Base-by-base conservation (phyloP, 768 basidiomycete species). In the Boletus barrowsii region DNA sequence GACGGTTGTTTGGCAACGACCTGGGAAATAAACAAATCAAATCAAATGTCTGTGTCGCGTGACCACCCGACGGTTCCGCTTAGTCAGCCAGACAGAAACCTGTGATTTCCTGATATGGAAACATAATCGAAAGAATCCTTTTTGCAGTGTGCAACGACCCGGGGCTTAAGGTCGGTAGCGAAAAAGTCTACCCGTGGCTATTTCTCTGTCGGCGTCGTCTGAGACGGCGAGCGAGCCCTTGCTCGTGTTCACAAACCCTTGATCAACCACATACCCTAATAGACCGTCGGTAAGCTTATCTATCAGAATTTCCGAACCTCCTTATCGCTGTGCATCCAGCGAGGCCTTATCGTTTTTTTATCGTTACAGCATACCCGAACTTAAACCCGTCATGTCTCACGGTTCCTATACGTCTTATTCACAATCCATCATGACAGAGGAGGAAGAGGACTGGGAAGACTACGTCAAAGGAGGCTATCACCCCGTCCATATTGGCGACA, bases 361-460 rank as follows among this genome's bases (percentile, higher is more conserved):
- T 61, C 57, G 54, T 62, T 67, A 67, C 68, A 70, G 68, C 64
- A 72, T 70, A 70, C 68, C 68, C 60, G 62, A 56, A 66, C 61
- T 5, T 36, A 62, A 68, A 62, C 47, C 11, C 58, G 68, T 63
- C 52, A 85, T 84, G 84, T 86, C 84, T 74, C 83, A 85, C 83
- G 84, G 81, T 68, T 86, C 84, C 54, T 82, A 81, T 76, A 86
- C 87, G 59, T 87, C 85, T 71, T 81, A 74, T 77, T 84, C 75
- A 75, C 81, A 75, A 68, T 88, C 87, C 70, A 79, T 88, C 79
- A 87, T 89, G 86, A 88, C 88, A 46, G 89, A 91, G 76, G 89
- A 92, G 75, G 90, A 91, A 72, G 93, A 96, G 73, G 93, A 94
- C 67, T 89, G 88, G 81, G 92, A 95, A 74, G 93, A 94, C 72